Base-by-base conservation (phyloP, 192 early-diverging fungal species). In the Cetraspora pellucida region DNA sequence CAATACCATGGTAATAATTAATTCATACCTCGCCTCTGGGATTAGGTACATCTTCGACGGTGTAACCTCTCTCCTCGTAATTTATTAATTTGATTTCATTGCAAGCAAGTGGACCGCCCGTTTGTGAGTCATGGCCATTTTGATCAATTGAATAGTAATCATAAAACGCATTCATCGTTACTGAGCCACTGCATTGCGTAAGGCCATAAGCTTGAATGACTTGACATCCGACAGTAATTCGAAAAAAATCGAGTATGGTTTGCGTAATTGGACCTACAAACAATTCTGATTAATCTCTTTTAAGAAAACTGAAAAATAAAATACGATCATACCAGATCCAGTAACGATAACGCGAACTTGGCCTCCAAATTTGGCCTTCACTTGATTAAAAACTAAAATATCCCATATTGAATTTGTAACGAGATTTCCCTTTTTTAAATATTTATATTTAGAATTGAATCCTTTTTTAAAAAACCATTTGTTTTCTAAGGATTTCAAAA, bases 1-100 rank as follows among this genome's bases (percentile, higher is more conserved):
- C 10, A 50, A 14, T 49, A 54, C 9, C 9, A 52, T 50, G 4
- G 8, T n/a, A n/a, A 43, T 11, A 28, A 11, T 21, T 19, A 54
- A 54, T 19, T 54, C 17, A 52, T 66, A 76, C 74, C 84, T 97
- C 95, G 72, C 96, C 96, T 45, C 96, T 88, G 30, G 94, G 91
- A 78, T 82, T 88, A 16, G 93, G 92, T 67, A 79, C 80, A 81
- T 94, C 93, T 25, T 84, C 88, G 19, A 91, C 83, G 13, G 81
- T 77, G 74, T 93, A 95, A 74, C 85, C 89, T 88, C 93, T 89
- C 28, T 90, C 92, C 14, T 91, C 90, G 19, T 94, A 85, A 76
- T 95, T 93, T 2, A 85, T 81, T 49, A 97, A 88, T 81, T 95
- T 96, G 49, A 95, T 77, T 84, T 95, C 90, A 45, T 88, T 85